A percentile compares a stretch with the other conserved stretches of the same genome.
These are phyloP conservation scores for Elymus sibiricus DNA, from an alignment of 176 grass and related monocot genomes.

Conservation along the genomic window DNA sequence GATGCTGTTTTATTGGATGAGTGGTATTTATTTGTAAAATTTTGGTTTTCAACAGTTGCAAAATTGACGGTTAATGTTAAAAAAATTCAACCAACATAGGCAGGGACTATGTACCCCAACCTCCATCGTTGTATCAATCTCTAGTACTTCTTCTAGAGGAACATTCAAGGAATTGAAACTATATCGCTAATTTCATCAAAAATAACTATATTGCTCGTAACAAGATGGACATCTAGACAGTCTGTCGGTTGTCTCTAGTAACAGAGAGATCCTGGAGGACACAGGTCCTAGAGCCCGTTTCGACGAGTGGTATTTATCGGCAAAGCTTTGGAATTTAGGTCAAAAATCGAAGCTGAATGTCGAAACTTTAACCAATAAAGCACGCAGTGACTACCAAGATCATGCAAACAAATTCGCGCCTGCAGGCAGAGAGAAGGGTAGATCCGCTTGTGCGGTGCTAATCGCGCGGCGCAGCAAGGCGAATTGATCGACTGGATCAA, in stretches of 20 bases:
- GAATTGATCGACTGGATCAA: background rate
- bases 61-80: background rate
- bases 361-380: background rate
- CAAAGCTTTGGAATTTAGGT: no score
- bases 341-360: background rate
- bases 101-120: no score
- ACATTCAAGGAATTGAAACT: no score
- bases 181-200: no score
- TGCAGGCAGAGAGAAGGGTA: background rate
- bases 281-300: background rate
- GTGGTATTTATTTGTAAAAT: no score
- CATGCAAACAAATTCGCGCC: background rate
- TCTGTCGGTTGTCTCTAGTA: no score
- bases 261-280: background rate
- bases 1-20: no score
- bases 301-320: background rate
- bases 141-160: no score
- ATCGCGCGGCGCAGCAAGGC: no score
- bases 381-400: background rate
- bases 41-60: no score
- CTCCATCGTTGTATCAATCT: no score
- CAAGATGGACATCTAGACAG: background rate
- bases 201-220: background rate
- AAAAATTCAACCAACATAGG: no score
- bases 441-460: background rate